These are phyloP conservation scores for Cyclostephanos tholiformis DNA, from an alignment of 108 stramenopile genomes.

Conservation along the genomic window DNA sequence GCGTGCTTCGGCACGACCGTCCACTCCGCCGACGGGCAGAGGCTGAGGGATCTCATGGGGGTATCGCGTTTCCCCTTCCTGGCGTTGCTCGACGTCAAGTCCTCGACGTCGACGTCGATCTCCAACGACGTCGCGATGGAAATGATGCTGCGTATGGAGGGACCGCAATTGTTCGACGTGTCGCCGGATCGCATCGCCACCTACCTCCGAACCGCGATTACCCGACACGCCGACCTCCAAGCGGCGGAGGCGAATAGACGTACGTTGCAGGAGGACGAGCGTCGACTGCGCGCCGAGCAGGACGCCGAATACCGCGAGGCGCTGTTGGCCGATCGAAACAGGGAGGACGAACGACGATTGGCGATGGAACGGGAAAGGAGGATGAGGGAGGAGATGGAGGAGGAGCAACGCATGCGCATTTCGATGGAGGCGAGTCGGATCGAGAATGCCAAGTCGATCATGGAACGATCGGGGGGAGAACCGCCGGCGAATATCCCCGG, in stretches of 20 bases:
- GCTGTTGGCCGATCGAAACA: constrained; percentile 66
- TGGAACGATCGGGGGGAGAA: constrained; percentile 36
- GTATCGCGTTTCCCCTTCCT: constrained; percentile 69
- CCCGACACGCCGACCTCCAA: constrained; percentile 53
- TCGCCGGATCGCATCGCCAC: constrained; percentile 45
- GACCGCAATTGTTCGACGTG: constrained; percentile 51
- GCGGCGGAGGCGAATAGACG: constrained; percentile 60
- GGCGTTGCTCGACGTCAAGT: constrained; percentile 66
- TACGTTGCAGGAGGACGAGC: constrained; percentile 71
- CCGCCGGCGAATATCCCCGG: constrained; percentile 39
- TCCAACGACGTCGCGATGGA: constrained; percentile 43
- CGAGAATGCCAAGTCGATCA: constrained; percentile 44
- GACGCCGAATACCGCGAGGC: constrained; percentile 84
- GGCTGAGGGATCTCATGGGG: constrained; percentile 58
- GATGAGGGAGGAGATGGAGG: constrained; percentile 51
- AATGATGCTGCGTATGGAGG: constrained; percentile 65
- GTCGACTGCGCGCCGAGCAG: constrained; percentile 71
- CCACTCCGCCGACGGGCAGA: constrained; percentile 76
- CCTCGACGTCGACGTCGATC: constrained; percentile 22
- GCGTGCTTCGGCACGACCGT: constrained; percentile 61
- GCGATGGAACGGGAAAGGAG: constrained; percentile 50
- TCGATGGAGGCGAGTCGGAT: constrained; percentile 54
- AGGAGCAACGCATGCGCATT: constrained; percentile 21
- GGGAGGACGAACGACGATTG: constrained; percentile 42
- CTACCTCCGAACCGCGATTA: constrained; percentile 52